These are phyloP conservation scores for Russula sp. DNA, from an alignment of 768 basidiomycete genomes.

Conservation along the genomic window DNA sequence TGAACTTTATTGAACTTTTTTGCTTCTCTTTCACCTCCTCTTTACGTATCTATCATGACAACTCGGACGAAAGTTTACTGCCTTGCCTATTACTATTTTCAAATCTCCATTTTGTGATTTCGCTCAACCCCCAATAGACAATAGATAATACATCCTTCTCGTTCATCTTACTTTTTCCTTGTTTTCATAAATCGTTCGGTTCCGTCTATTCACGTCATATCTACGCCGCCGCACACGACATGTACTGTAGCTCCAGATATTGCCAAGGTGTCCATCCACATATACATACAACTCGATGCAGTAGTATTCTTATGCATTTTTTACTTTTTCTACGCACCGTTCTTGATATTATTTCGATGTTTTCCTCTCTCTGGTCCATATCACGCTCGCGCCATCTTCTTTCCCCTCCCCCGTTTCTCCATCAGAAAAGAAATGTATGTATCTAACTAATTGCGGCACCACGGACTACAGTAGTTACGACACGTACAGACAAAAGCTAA, in stretches of 20 bases:
- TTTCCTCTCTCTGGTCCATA: neutral
- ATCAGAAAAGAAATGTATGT: neutral
- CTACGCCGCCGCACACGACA: neutral
- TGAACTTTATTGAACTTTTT: neutral
- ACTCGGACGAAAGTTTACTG: neutral
- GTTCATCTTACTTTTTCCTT: neutral
- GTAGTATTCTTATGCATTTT: slow-evolving; percentile 9
- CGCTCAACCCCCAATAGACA: neutral
- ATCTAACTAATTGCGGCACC: neutral
- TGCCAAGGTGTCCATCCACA: neutral
- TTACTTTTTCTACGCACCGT: neutral
- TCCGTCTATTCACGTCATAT: neutral
- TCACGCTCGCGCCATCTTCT: neutral
- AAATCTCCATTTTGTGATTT: neutral
- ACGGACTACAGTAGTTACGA: neutral
- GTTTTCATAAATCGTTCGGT: neutral
- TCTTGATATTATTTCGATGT: neutral
- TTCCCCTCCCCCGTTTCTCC: neutral
- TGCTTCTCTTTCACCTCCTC: neutral
- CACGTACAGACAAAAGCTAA: neutral
- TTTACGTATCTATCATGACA: slow-evolving; percentile 6
- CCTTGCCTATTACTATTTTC: neutral
- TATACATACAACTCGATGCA: neutral
- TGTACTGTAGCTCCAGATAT: slow-evolving; percentile 6
- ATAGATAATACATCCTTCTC: neutral